Conservation (phyloP, 2,329 filamentous ascomycete species). For the Penicillium brevicompactum region DNA sequence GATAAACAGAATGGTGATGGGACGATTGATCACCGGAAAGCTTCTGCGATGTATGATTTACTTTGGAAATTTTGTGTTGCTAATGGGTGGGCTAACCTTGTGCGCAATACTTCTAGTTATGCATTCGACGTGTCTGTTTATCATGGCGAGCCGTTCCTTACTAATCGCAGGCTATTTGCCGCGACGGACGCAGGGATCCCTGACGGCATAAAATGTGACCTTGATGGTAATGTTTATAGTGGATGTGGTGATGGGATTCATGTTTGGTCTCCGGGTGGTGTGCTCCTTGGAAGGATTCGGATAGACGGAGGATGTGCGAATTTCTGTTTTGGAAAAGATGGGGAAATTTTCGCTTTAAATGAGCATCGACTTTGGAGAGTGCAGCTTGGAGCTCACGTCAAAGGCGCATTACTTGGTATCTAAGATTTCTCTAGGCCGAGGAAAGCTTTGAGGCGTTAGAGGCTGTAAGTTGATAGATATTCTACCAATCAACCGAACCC, state of each 20-base stretch:
- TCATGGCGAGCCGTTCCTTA: constrained; percentile 43
- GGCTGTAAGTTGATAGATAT: no score
- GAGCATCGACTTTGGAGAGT: constrained; percentile 50
- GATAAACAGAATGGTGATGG: constrained; percentile 32
- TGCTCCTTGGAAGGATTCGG: constrained; percentile 59
- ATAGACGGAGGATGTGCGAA: constrained; percentile 51
- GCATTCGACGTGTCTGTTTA: constrained; percentile 50
- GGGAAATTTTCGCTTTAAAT: constrained; percentile 45
- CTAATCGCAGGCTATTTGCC: constrained; percentile 55
- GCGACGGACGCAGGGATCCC: constrained; percentile 52
- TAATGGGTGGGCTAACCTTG: not conserved
- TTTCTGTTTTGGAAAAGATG: constrained; percentile 50
- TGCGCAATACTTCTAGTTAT: constrained; percentile 35
- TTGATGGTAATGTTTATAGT: constrained; percentile 57
- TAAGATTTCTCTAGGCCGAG: not conserved
- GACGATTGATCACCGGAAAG: constrained; percentile 12
- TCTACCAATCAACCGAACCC: no score
- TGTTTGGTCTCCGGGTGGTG: constrained; percentile 53
- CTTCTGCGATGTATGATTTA: constrained; percentile 29
- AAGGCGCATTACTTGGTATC: constrained; percentile 9
- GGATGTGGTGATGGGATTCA: constrained; percentile 58
- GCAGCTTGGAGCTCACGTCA: constrained; percentile 28
- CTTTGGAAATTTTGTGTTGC: not conserved
- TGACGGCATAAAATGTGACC: constrained; percentile 52
- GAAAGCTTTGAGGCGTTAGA: no score